Conservation (phyloP, 192 early-diverging fungal species). For the Backusella circina region DNA sequence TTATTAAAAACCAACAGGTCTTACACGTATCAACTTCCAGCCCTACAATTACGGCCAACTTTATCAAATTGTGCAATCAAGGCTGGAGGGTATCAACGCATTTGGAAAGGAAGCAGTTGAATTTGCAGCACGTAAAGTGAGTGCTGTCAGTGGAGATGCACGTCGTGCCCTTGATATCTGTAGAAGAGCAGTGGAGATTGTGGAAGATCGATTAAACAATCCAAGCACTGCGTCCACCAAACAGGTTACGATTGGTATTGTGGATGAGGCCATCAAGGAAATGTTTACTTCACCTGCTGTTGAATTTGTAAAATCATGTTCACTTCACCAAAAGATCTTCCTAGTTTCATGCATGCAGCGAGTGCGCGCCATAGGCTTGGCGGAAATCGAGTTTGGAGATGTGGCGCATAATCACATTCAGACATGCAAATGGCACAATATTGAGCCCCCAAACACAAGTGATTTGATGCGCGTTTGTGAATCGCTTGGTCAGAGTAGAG, state of each 20-base stretch:
- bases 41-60: constrained; percentile 89
- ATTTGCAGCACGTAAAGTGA: constrained; percentile 94
- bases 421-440: constrained; percentile 61
- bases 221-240: constrained; percentile 7
- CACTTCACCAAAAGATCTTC: constrained; percentile 84
- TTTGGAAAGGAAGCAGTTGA: constrained; percentile 85
- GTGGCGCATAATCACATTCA: constrained; percentile 65
- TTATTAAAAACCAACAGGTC: constrained; percentile 44
- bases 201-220: constrained; percentile 40
- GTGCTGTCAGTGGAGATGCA: constrained; percentile 95
- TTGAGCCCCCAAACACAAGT: constrained; percentile 55
- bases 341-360: constrained; percentile 65
- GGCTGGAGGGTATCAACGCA: constrained; percentile 67
- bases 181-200: constrained; percentile 71
- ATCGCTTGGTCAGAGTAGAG: constrained; percentile 57
- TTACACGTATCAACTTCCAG: constrained; percentile 89
- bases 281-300: constrained; percentile 81
- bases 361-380: constrained; percentile 61
- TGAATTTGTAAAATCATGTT: constrained; percentile 66
- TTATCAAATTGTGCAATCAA: constrained; percentile 76
- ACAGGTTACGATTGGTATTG: constrained; percentile 63
- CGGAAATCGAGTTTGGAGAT: constrained; percentile 72
- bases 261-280: constrained; percentile 80
- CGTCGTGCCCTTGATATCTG: constrained; percentile 94
- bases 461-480: constrained; percentile 63